Evolutionary conservation across 2,329 filamentous ascomycete species (phyloP).

Genomic region (Talaromyces sp.): DNA sequence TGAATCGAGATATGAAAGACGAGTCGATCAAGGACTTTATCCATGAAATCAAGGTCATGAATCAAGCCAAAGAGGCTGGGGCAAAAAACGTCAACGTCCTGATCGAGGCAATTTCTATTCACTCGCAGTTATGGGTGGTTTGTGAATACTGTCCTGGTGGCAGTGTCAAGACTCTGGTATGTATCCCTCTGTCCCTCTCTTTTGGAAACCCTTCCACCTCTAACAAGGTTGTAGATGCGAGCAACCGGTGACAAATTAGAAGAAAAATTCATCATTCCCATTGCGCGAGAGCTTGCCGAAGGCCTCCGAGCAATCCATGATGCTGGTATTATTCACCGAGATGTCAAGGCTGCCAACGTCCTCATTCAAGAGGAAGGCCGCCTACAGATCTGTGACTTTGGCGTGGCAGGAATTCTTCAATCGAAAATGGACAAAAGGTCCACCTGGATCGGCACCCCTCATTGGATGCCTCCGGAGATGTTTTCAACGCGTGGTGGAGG

Average conservation of each 20-base stretch:
- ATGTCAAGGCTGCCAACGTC: conserved; percentile 61
- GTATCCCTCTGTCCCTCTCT: conserved; percentile 15
- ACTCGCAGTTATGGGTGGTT: conserved; percentile 62
- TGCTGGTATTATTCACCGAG: conserved; percentile 60
- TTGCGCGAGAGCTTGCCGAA: conserved; percentile 58
- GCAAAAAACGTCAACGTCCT: conserved; percentile 61
- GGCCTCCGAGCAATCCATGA: conserved; percentile 59
- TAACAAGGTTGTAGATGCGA: conserved; percentile 34
- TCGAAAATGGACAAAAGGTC: conserved; percentile 56
- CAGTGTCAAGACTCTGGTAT: conserved; percentile 59
- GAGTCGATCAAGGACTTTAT: conserved; percentile 52
- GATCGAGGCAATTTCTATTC: conserved; percentile 58
- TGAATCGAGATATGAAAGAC: conserved; percentile 41
- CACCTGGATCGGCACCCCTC: conserved; percentile 61
- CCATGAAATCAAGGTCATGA: conserved; percentile 58
- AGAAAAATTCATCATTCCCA: conserved; percentile 58
- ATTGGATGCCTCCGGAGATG: conserved; percentile 63
- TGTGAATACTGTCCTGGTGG: conserved; percentile 63
- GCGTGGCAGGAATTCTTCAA: conserved; percentile 59
- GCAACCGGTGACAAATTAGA: conserved; percentile 47
- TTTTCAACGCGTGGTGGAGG: conserved; percentile 32
- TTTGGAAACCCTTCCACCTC: conserved; percentile 16
- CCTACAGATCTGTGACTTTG: conserved; percentile 61
- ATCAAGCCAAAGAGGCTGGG: conserved; percentile 57
- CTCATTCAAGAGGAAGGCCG: conserved; percentile 59